A percentile compares a stretch with the other conserved stretches of the same genome.
These are phyloP conservation scores for Kalmanozyma brasiliensis DNA, from an alignment of 1,284 basidiomycete genomes.

Conservation along the genomic window DNA sequence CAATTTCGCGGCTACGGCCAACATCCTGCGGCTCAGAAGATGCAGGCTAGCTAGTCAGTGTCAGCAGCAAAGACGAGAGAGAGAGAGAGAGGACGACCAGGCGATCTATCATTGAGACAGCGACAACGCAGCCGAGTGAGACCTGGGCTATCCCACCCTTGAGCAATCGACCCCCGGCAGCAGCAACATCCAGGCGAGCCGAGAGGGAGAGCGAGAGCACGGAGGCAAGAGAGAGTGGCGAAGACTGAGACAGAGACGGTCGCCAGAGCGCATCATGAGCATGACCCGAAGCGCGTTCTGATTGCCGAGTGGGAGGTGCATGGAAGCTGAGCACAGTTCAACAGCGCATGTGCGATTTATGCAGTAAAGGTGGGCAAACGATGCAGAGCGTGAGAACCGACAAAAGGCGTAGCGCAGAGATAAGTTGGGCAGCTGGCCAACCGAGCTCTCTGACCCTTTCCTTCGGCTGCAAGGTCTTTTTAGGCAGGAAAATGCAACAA, in stretches of 20 bases:
- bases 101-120: constrained; percentile 6
- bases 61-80: constrained; percentile 11
- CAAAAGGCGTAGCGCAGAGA: background rate
- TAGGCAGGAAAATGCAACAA: no score
- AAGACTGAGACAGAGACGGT: no score
- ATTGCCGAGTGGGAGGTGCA: constrained; percentile 8
- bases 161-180: no score
- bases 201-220: background rate
- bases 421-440: background rate
- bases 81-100: constrained; percentile 10
- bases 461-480: no score
- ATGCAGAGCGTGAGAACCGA: background rate
- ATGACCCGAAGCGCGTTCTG: no score
- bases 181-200: background rate
- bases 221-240: no score
- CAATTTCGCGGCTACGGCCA: background rate
- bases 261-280: no score
- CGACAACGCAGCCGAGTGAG: background rate
- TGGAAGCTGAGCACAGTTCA: background rate
- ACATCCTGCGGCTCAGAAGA: no score
- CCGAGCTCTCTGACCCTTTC: background rate
- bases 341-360: background rate
- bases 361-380: background rate
- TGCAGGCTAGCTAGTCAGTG: no score
- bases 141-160: no score